phyloP scores from a whole-genome alignment of 208 protist species.

The Wallacemonas sp. region DNA sequence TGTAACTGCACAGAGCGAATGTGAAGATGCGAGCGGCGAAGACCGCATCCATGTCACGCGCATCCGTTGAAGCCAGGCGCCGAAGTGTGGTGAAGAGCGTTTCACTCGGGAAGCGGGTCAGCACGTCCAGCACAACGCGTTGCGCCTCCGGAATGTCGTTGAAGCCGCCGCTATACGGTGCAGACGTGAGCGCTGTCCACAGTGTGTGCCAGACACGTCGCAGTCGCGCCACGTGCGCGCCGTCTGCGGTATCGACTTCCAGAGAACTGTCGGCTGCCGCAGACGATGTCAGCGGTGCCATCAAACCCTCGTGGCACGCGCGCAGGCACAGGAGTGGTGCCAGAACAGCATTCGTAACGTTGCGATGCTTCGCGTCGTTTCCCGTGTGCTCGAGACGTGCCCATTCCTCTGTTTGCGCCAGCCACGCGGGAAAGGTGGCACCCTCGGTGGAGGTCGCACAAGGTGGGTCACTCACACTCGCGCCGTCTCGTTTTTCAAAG shows the following conservation, averaged over 20 bases:
- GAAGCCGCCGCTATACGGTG: constrained; percentile 7
- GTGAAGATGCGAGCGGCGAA: constrained; percentile 13
- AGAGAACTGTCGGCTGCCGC: not conserved
- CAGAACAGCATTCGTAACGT: constrained; percentile 22
- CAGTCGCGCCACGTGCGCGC: not conserved
- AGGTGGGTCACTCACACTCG: too few relatives aligned
- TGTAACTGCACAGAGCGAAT: constrained; percentile 15
- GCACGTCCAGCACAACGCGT: constrained; percentile 38
- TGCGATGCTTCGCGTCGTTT: not conserved
- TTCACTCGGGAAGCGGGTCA: constrained; percentile 27
- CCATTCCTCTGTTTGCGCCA: not conserved
- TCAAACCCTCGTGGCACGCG: constrained; percentile 20
- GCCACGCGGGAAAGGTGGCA: not conserved
- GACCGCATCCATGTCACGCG: not conserved
- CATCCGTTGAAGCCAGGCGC: not conserved
- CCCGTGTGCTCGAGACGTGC: not conserved
- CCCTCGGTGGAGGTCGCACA: too few relatives aligned
- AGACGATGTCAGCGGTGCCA: not conserved
- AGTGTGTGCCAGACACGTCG: constrained; percentile 20
- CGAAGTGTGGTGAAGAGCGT: constrained; percentile 15
- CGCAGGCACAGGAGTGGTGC: constrained; percentile 62
- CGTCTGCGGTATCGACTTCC: not conserved
- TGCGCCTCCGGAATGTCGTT: constrained; percentile 21
- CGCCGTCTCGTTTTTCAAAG: not conserved
- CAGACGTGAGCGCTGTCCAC: constrained; percentile 16